phyloP scores from a whole-genome alignment of 2,329 filamentous ascomycete species.

The Aspergillus sp. region DNA sequence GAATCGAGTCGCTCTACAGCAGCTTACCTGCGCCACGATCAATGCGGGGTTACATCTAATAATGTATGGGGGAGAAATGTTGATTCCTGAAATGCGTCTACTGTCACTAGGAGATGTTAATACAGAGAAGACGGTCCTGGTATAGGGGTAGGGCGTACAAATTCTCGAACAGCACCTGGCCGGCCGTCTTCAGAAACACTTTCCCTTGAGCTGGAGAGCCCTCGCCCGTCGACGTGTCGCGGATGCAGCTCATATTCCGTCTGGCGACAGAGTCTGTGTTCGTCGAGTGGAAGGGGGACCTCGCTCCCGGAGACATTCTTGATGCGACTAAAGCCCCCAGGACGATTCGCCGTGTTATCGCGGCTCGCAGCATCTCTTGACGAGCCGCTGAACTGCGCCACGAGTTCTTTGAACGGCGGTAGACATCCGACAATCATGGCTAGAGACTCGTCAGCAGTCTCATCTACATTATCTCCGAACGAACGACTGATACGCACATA shows the following conservation, averaged over 20 bases:
- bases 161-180: background rate
- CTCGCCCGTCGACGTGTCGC: background rate
- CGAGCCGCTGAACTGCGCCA: background rate
- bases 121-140: too few relatives aligned
- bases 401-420: background rate
- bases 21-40: background rate
- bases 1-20: background rate
- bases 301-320: background rate
- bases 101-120: too few relatives aligned
- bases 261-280: background rate
- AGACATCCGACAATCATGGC: background rate
- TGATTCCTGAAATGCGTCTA: background rate
- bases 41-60: background rate
- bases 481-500: slow-evolving; percentile 11
- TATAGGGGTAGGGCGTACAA: background rate
- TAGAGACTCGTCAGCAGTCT: background rate
- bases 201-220: background rate
- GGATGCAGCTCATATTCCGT: background rate
- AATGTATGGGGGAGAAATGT: background rate
- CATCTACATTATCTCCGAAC: too few relatives aligned
- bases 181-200: background rate
- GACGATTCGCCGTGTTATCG: background rate
- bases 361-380: background rate
- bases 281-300: background rate
- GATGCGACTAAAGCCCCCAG: background rate